Evolutionary conservation across 176 grass and related monocot genomes (phyloP), one percentile per base, ranked within the genome.

Genomic region (Avena insularis): DNA sequence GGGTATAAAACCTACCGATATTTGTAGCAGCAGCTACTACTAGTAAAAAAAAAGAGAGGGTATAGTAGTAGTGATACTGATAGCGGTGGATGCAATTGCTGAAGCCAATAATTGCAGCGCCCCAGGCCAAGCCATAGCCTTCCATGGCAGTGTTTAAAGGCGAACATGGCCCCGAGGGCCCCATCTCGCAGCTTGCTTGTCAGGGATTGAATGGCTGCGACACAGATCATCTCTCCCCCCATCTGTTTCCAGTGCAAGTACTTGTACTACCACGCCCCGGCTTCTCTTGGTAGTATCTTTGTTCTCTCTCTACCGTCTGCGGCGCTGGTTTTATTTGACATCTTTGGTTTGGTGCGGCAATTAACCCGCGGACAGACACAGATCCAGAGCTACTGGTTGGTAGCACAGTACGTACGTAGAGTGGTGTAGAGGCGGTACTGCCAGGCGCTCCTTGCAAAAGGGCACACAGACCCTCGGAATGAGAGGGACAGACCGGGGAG

Each of bases 141-240:
- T 87, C 23, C 56, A 84, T 80, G 84, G n/a, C 61, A 81, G 88
- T 70, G 84, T 43, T 43, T 38, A 83, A 82, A 88, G 45, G 78
- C 68, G 87, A 89, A 79, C 87, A 84, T 83, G 83, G 83, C 68
- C 12, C n/a, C 62, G 60, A 6, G 40, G 76, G 29, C 2, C 49
- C 78, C 86, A 4, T 59, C 58, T 49, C 66, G 79, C 81, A 81
- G 68, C 57, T 36, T 89, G 68, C 57, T 36, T 89, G 85, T 64
- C 90, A 94, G 82, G 82, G 55, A 94, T 94, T 87, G 79, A 87
- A 83, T 80, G 93, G 90, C 25, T 56, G 51, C 68, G 35, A 79
- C 62, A n/a, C 83, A 75, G 48, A 85, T 19, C 73, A 76, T 54
- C 49, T 43, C 40, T 0, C 40, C 40, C 40, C 40, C 68, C 0